Conservation (phyloP, 352 stramenopile genomes). For the Phytophthora pisi region DNA sequence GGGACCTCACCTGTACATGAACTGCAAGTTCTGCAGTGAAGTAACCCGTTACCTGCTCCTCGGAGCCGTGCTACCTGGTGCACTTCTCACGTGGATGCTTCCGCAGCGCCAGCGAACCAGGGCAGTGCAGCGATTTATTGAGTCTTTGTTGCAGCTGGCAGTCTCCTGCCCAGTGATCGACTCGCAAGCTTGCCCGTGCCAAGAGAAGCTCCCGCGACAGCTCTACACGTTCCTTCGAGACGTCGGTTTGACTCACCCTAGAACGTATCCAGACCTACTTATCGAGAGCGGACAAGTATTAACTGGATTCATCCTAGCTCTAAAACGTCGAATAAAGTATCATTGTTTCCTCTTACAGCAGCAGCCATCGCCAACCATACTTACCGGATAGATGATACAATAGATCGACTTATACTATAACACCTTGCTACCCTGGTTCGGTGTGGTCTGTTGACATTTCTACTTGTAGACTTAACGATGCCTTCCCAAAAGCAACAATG, state of each 20-base stretch:
- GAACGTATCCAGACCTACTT: not conserved
- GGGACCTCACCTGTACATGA: constrained; percentile 25
- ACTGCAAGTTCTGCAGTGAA: constrained; percentile 49
- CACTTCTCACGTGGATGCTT: constrained; percentile 28
- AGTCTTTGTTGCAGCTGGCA: constrained; percentile 29
- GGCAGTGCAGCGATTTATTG: constrained; percentile 33
- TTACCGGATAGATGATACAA: too few species aligned
- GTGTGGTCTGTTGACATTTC: too few species aligned
- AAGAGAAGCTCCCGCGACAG: constrained; percentile 14
- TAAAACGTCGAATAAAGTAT: not conserved
- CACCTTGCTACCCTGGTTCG: too few species aligned
- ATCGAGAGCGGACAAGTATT: not conserved
- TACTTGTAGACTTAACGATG: too few species aligned
- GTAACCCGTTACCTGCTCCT: constrained; percentile 47
- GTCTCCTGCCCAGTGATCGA: constrained; percentile 23
- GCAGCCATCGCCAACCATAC: too few species aligned
- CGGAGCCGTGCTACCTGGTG: constrained; percentile 27
- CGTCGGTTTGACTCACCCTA: not conserved
- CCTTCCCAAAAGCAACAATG: too few species aligned
- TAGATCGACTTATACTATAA: too few species aligned
- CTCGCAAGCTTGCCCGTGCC: constrained; percentile 19
- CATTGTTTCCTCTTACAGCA: too few species aligned
- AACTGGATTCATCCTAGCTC: not conserved
- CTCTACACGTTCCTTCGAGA: constrained; percentile 25
- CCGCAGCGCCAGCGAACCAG: constrained; percentile 29